Conservation (phyloP, 2,329 filamentous ascomycete species). For the Xenosphaeropsis pyriputrescens region DNA sequence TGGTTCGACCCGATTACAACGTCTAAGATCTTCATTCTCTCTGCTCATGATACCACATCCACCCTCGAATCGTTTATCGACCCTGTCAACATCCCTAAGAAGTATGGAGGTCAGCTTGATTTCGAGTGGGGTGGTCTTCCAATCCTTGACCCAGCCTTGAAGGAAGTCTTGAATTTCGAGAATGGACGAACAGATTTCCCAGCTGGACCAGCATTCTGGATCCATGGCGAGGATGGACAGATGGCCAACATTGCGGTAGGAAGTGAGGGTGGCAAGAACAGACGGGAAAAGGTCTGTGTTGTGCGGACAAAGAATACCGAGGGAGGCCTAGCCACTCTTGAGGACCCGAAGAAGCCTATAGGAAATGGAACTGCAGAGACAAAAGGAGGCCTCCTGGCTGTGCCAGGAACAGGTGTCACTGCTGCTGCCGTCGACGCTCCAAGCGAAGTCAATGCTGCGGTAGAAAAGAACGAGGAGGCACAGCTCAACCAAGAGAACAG, state of each 20-base stretch:
- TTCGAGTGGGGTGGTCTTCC: conserved; percentile 68
- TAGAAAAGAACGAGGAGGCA: background rate
- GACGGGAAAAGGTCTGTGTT: conserved; percentile 30
- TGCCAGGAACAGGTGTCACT: background rate
- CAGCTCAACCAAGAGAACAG: background rate
- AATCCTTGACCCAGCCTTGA: conserved; percentile 49
- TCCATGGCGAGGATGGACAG: conserved; percentile 21
- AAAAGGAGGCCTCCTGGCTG: background rate
- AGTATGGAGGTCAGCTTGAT: conserved; percentile 78
- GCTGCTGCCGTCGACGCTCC: background rate
- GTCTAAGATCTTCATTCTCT: conserved; percentile 90
- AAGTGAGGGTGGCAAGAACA: conserved; percentile 26
- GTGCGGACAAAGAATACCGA: conserved; percentile 4
- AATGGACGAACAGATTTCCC: conserved; percentile 37
- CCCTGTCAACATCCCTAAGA: conserved; percentile 67
- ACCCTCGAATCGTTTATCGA: conserved; percentile 77
- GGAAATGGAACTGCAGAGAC: background rate
- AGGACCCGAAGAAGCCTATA: background rate
- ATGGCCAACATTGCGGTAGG: conserved; percentile 40
- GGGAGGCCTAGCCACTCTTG: background rate
- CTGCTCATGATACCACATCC: conserved; percentile 53
- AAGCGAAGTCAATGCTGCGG: background rate
- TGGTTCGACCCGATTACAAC: conserved; percentile 93
- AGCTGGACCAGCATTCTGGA: conserved; percentile 41
- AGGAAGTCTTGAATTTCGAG: conserved; percentile 34